Conservation (phyloP, 306 rosid species). For the Glycine soja region DNA sequence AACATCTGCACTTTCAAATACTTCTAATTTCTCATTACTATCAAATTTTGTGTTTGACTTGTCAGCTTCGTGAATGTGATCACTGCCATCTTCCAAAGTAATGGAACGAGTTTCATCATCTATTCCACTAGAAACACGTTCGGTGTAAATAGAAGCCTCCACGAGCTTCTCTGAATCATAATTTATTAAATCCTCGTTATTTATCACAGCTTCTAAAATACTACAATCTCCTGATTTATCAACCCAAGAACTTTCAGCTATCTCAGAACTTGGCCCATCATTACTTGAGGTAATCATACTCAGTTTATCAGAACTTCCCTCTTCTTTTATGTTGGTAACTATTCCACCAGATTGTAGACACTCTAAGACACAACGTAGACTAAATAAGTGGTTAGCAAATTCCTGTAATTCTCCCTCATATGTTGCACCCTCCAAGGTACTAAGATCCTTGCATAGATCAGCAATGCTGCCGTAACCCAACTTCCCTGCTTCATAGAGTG, state of each 20-base stretch:
- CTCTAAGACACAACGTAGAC: conserved; percentile 91
- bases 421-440: conserved; percentile 83
- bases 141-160: conserved; percentile 56
- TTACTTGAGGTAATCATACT: conserved; percentile 54
- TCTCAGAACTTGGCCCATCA: conserved; percentile 57
- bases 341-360: conserved; percentile 90
- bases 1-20: conserved; percentile 59
- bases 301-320: conserved; percentile 54
- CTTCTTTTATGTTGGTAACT: conserved; percentile 54
- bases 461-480: too few species aligned
- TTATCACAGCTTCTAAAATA: conserved; percentile 44
- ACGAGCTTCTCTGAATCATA: conserved; percentile 45
- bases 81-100: conserved; percentile 53
- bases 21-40: conserved; percentile 54
- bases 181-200: conserved; percentile 49
- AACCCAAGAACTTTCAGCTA: conserved; percentile 53
- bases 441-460: conserved; percentile 79
- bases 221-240: conserved; percentile 51
- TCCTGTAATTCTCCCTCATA: conserved; percentile 97
- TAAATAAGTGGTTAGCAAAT: conserved; percentile 95
- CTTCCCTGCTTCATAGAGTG: conserved; percentile 50
- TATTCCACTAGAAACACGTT: conserved; percentile 50
- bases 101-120: conserved; percentile 55
- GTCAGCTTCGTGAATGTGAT: conserved; percentile 49
- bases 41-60: conserved; percentile 49